Evolutionary conservation across 2,329 filamentous ascomycete genomes (phyloP).

Genomic region (Fusarium hainanense): DNA sequence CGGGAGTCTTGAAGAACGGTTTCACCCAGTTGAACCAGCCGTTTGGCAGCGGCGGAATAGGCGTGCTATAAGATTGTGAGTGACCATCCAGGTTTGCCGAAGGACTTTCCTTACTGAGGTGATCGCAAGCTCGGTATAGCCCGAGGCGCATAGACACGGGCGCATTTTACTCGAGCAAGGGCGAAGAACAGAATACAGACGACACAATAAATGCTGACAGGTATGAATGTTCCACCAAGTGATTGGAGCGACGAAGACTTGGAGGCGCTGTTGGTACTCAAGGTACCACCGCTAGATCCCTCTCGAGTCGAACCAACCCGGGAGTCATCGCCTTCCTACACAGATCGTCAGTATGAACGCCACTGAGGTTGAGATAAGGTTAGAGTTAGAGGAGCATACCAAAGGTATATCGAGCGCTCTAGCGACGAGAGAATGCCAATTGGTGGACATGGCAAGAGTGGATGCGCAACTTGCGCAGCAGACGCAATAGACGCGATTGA

Average conservation of each 20-base stretch:
- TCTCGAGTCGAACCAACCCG: constrained; percentile 52
- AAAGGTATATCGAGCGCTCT: constrained; percentile 28
- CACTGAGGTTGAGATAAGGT: constrained; percentile 4
- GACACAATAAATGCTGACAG: constrained; percentile 62
- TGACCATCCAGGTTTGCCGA: constrained; percentile 21
- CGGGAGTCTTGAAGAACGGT: constrained; percentile 74
- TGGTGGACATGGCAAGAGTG: constrained; percentile 21
- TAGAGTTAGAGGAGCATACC: constrained; percentile 18
- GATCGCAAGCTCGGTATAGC: constrained; percentile 61
- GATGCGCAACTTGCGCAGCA: not conserved
- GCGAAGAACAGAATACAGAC: constrained; percentile 64
- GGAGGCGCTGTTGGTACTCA: constrained; percentile 48
- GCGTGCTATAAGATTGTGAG: constrained; percentile 56
- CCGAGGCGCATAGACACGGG: constrained; percentile 67
- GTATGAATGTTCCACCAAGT: constrained; percentile 63
- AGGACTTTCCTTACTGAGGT: constrained; percentile 48
- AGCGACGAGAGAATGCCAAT: constrained; percentile 23
- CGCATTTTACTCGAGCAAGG: constrained; percentile 58
- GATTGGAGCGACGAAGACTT: constrained; percentile 53
- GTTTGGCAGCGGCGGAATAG: constrained; percentile 67
- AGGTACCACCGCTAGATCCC: constrained; percentile 50
- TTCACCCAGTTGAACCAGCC: constrained; percentile 76
- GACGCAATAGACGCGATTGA: not conserved
- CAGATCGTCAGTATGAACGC: not conserved
- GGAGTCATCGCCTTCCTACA: constrained; percentile 46